phyloP scores from a whole-genome alignment of 495 filamentous ascomycete species.

The Penicillium angulare region DNA sequence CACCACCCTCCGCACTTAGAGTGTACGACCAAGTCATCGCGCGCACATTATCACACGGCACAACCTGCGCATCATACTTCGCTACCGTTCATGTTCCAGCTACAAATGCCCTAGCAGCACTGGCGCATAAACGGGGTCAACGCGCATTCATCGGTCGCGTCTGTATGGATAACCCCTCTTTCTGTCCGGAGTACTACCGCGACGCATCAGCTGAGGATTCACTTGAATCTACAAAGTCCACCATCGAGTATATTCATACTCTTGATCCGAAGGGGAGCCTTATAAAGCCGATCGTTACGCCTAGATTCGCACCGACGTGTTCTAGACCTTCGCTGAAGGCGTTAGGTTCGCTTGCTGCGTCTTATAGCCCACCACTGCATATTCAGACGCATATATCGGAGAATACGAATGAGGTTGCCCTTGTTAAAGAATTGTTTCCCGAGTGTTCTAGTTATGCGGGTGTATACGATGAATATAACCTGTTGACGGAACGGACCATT shows the following conservation, averaged over 20 bases:
- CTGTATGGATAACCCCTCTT: constrained; percentile 74
- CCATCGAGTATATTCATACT: constrained; percentile 62
- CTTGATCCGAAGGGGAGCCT: constrained; percentile 64
- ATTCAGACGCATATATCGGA: constrained; percentile 94
- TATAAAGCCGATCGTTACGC: constrained; percentile 79
- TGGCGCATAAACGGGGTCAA: constrained; percentile 74
- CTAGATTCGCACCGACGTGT: constrained; percentile 84
- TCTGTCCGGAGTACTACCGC: constrained; percentile 71
- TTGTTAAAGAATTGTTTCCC: constrained; percentile 73
- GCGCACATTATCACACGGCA: constrained; percentile 83
- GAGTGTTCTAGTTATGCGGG: constrained; percentile 59
- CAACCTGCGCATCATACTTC: constrained; percentile 92
- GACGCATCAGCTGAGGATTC: constrained; percentile 61
- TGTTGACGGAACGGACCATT: constrained; percentile 72
- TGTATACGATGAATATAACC: constrained; percentile 72
- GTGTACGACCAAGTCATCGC: constrained; percentile 74
- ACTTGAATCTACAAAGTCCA: constrained; percentile 36
- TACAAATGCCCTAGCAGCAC: constrained; percentile 83
- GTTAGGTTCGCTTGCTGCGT: constrained; percentile 62
- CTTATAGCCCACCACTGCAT: constrained; percentile 55
- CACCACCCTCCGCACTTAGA: constrained; percentile 46
- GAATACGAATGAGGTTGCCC: constrained; percentile 67
- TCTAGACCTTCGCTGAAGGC: constrained; percentile 52
- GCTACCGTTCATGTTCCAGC: constrained; percentile 78
- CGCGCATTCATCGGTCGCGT: constrained; percentile 87